Conservation (phyloP, 768 basidiomycete species). For the Tulasnella sp. region DNA sequence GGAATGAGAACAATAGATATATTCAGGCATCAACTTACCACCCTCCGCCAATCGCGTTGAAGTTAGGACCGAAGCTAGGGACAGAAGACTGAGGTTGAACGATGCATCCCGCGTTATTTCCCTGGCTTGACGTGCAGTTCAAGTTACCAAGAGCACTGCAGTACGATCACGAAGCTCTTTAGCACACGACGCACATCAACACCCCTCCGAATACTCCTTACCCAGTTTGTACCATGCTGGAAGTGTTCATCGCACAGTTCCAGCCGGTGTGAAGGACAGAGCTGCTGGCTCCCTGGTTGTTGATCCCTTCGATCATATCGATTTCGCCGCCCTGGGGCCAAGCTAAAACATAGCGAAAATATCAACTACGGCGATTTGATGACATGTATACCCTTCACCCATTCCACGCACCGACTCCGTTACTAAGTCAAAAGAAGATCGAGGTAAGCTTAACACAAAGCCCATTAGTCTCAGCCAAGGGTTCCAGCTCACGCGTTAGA, state of each 20-base stretch:
- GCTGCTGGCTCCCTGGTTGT: slow-evolving; percentile 13
- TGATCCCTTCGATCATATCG: slow-evolving; percentile 27
- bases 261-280: slow-evolving; percentile 10
- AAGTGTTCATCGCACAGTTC: slow-evolving; percentile 45
- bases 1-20: slow-evolving; percentile 10
- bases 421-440: no score
- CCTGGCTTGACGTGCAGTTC: background rate
- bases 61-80: slow-evolving; percentile 11
- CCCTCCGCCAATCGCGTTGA: slow-evolving; percentile 18
- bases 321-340: slow-evolving; percentile 39
- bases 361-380: no score
- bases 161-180: background rate
- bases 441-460: no score
- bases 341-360: background rate
- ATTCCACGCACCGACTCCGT: background rate
- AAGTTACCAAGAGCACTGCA: background rate
- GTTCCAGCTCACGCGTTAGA: no score
- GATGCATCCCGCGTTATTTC: slow-evolving; percentile 13
- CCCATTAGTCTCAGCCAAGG: no score
- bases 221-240: slow-evolving; percentile 37
- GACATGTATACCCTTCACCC: no score
- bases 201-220: slow-evolving; percentile 20
- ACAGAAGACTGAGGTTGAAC: slow-evolving; percentile 2
- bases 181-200: no score
- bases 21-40: slow-evolving; percentile 2